Base-by-base conservation (phyloP, 192 early-diverging fungal species). In the Coemansia sp. region DNA sequence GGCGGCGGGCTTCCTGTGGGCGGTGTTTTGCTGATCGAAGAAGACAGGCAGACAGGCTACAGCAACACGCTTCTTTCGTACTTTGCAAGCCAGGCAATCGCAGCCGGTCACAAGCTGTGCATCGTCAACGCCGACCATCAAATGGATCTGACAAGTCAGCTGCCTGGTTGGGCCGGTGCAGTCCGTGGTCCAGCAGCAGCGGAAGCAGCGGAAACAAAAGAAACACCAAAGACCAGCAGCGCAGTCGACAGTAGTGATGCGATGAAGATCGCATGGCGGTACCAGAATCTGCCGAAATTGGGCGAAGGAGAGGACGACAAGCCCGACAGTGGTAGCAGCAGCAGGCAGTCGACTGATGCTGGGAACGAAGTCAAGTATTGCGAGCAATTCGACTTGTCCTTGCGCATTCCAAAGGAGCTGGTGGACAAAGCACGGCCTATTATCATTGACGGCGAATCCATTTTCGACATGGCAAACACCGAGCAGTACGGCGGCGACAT, bases 211-310 rank as follows among this genome's bases (percentile, higher is more conserved):
- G 45, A 72, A 11, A 63, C 78, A 55, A 3, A 55, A 55, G 67
- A 48, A 33, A 51, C 60, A 51, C 42, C 64, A 38, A 12, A 49
- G 28, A 28, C 60, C 48, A 22, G 22, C 63, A 22, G 51, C 55
- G 11, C 38, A 34, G 3, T 42, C 52, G 65, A 57, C 12, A 50
- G 22, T 32, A 55, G 40, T 42, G 22, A 92, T 58, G 72, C 82
- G 1, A 86, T 99, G 87, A 87, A 83, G 56, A 97, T 99, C 60
- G 96, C 96, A 1, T 99, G 96, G 96, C 77, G 96, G 55, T 99
- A 99, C 83, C 85, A 94, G 69, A 84, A 86, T 40, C 58, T 96
- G 63, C 93, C 93, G 42, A 73, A 48, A 31, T 59, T 67, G 25
- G 62, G 63, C 59, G 28, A 58, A 25, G 60, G 45, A n/a, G 59